Evolutionary conservation across 2,329 filamentous ascomycete genomes (phyloP), one percentile per base, ranked within the genome.

Genomic region (Byssothecium circinans): DNA sequence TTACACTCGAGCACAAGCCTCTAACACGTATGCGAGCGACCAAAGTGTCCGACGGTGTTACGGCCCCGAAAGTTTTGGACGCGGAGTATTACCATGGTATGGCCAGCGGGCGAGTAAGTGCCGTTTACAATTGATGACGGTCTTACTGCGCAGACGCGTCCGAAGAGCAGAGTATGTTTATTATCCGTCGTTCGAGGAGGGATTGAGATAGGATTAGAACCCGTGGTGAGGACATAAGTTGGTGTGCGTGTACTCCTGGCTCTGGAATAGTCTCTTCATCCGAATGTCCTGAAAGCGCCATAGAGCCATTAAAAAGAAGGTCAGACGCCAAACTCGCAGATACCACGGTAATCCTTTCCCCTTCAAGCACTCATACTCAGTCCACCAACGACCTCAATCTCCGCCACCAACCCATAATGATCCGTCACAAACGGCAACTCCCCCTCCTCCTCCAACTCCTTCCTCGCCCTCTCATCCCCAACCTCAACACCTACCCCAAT

Each of bases 121-220:
- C 19, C 83, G 80, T 1, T 68, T 86, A 2, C 65, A 86, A 34
- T 78, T 86, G 54, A 78, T 15, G n/a, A n/a, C n/a, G n/a, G n/a
- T n/a, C n/a, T n/a, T n/a, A n/a, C n/a, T n/a, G n/a, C n/a, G n/a
- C n/a, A n/a, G n/a, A n/a, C n/a, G n/a, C n/a, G n/a, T n/a, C n/a
- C n/a, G n/a, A n/a, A n/a, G n/a, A 54, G 64, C 33, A n/a, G n/a
- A n/a, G n/a, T n/a, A n/a, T n/a, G n/a, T n/a, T n/a, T n/a, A n/a
- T n/a, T n/a, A n/a, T n/a, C n/a, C n/a, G n/a, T n/a, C 11, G 62
- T 14, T 5, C n/a, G 12, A 34, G n/a, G n/a, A 34, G 6, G 32
- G 5, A 15, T 17, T 18, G n/a, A n/a, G n/a, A n/a, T n/a, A n/a
- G n/a, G n/a, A n/a, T n/a, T n/a, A n/a, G n/a, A n/a, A n/a, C n/a